A percentile compares a stretch with the other conserved stretches of the same genome.
Evolutionary conservation across 257 asterid genomes (phyloP).

Genomic region (Thymus quinquecostatus): DNA sequence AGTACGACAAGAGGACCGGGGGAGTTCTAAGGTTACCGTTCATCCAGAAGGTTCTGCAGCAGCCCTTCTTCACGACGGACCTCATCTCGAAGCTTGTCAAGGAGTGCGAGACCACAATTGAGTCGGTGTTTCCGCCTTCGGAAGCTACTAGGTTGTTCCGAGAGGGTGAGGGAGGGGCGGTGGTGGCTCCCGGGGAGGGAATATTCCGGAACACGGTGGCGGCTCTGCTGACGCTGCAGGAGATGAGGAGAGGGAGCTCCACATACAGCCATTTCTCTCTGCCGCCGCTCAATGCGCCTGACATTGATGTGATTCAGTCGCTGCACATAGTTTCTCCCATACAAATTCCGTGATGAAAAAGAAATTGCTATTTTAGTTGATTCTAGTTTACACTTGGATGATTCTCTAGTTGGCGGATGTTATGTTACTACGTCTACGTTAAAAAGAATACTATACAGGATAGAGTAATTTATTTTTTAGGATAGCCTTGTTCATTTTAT

Average conservation of each 20-base stretch:
- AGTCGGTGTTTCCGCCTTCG: constrained; percentile 58
- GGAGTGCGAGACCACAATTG: constrained; percentile 81
- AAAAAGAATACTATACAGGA: no score
- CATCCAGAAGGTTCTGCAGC: constrained; percentile 70
- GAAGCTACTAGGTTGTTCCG: constrained; percentile 22
- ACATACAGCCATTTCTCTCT: constrained; percentile 85
- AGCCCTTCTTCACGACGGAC: constrained; percentile 91
- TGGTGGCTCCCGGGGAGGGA: constrained; percentile 62
- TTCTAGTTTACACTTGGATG: no score
- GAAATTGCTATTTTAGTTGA: no score
- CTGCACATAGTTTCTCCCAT: constrained; percentile 63
- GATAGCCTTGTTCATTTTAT: no score
- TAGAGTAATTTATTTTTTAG: no score
- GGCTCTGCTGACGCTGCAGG: constrained; percentile 83
- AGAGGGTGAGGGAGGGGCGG: constrained; percentile 15
- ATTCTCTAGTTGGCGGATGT: no score
- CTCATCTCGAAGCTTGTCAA: constrained; percentile 78
- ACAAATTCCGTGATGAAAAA: constrained; percentile 52
- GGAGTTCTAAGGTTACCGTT: constrained; percentile 29
- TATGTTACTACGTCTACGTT: no score
- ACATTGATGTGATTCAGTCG: constrained; percentile 59
- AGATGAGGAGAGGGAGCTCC: constrained; percentile 89
- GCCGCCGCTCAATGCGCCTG: constrained; percentile 82
- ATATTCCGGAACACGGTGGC: constrained; percentile 84
- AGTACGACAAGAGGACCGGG: no score